Evolutionary conservation across 331 rosid species (phyloP).

Genomic region (Telfairia occidentalis): DNA sequence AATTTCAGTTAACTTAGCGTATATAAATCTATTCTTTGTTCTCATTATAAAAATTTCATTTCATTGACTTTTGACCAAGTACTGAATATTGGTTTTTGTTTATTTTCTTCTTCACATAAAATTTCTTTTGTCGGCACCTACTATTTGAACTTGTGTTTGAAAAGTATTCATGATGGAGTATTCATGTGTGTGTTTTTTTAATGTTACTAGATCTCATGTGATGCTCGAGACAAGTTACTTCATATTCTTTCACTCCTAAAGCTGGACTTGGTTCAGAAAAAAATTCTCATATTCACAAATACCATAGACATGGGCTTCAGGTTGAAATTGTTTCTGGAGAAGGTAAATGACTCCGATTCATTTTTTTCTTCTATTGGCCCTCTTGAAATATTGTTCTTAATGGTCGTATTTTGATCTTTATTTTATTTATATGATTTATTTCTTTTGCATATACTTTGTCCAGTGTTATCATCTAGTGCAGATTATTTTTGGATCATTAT

Average conservation of each 20-base stretch:
- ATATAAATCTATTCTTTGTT: background rate
- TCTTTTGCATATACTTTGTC: background rate
- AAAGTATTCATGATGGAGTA: background rate
- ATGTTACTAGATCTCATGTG: constrained; percentile 53
- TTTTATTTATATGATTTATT: background rate
- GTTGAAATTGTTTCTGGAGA: constrained; percentile 69
- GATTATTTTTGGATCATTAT: background rate
- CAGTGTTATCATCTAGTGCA: background rate
- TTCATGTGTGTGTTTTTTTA: background rate
- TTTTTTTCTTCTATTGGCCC: background rate
- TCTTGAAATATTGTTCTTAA: background rate
- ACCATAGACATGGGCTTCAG: constrained; percentile 74
- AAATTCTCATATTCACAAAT: constrained; percentile 73
- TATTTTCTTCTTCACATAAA: background rate
- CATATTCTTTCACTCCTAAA: constrained; percentile 68
- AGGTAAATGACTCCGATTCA: constrained; percentile 36
- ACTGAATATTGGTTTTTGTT: background rate
- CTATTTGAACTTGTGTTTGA: background rate
- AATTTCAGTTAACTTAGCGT: background rate
- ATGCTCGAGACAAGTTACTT: constrained; percentile 58
- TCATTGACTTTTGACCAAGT: background rate
- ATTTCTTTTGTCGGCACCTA: background rate
- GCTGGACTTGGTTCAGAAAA: constrained; percentile 84
- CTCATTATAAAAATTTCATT: background rate
- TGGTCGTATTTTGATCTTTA: background rate